Percentiles rank a stretch among this genome's conserved stretches.
These are phyloP conservation scores for Coniochaeta sp. DNA, from an alignment of 2,329 filamentous ascomycete species.

Conservation along the genomic window DNA sequence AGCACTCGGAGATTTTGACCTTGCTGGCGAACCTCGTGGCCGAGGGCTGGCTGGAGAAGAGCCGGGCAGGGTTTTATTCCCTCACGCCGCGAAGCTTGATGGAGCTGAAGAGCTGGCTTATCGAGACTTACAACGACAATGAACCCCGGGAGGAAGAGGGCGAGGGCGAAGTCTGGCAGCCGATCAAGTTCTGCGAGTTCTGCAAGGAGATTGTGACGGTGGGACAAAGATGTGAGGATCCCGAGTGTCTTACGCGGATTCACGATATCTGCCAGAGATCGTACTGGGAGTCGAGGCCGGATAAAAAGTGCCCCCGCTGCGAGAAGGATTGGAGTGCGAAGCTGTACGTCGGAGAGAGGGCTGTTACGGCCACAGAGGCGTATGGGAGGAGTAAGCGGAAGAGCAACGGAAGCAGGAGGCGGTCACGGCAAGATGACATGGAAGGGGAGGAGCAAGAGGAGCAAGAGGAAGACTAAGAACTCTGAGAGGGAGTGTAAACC, in stretches of 20 bases:
- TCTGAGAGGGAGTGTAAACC: slow-evolving; percentile 3
- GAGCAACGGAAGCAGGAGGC: slow-evolving; percentile 21
- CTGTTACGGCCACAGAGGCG: slow-evolving; percentile 45
- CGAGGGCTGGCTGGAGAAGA: slow-evolving; percentile 81
- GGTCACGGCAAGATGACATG: slow-evolving; percentile 22
- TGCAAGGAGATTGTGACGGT: slow-evolving; percentile 86
- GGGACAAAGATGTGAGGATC: slow-evolving; percentile 67
- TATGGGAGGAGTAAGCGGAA: slow-evolving; percentile 35
- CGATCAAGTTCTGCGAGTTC: slow-evolving; percentile 79
- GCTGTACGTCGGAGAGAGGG: slow-evolving; percentile 47
- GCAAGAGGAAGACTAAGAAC: slow-evolving; percentile 21
- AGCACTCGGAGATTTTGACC: slow-evolving; percentile 68
- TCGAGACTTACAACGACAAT: slow-evolving; percentile 90
- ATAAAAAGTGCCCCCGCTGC: slow-evolving; percentile 58
- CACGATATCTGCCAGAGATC: slow-evolving; percentile 70
- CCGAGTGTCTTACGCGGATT: slow-evolving; percentile 60
- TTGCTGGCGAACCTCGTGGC: slow-evolving; percentile 62
- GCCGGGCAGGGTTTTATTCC: slow-evolving; percentile 62
- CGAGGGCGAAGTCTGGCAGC: slow-evolving; percentile 48
- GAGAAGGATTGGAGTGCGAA: slow-evolving; percentile 39
- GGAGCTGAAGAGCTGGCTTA: slow-evolving; percentile 76
- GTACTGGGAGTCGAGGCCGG: slow-evolving; percentile 61
- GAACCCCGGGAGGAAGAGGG: slow-evolving; percentile 38
- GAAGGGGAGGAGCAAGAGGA: slow-evolving; percentile 13
- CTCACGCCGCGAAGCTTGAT: slow-evolving; percentile 72